Evolutionary conservation across 2,329 filamentous ascomycete genomes (phyloP).

Genomic region (Aciculosporium take): DNA sequence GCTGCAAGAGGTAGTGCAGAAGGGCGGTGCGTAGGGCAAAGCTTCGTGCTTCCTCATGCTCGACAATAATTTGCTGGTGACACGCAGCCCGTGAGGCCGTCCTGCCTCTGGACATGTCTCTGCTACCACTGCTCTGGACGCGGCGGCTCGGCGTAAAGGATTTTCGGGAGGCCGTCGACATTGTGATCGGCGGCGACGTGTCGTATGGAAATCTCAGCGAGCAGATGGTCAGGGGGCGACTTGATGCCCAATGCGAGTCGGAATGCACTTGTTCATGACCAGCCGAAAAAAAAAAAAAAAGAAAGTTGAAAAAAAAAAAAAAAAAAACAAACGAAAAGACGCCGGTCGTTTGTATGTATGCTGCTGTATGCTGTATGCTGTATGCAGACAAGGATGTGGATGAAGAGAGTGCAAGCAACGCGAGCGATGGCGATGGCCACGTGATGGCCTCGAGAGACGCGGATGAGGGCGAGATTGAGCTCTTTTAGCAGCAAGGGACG

Average conservation of each 20-base stretch:
- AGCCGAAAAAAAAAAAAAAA: not conserved
- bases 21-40: constrained; percentile 85
- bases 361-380: no score
- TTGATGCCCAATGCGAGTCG: constrained; percentile 15
- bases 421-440: not conserved
- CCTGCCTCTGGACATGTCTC: constrained; percentile 26
- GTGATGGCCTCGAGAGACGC: not conserved
- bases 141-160: constrained; percentile 32
- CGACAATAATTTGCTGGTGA: constrained; percentile 34
- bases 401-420: not conserved
- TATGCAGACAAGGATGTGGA: no score
- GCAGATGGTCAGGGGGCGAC: constrained; percentile 16
- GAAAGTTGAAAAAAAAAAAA: not conserved
- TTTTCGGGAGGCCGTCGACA: constrained; percentile 38
- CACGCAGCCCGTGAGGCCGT: constrained; percentile 23
- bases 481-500: not conserved
- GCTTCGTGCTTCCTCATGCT: constrained; percentile 72
- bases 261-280: constrained; percentile 4
- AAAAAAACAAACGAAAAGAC: not conserved
- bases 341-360: no score
- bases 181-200: not conserved
- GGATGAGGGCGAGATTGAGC: not conserved
- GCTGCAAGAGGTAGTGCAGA: constrained; percentile 84
- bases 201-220: not conserved
- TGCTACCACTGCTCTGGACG: constrained; percentile 29